Conservation (phyloP, 192 early-diverging fungal species). For the Coemansia aciculifera region DNA sequence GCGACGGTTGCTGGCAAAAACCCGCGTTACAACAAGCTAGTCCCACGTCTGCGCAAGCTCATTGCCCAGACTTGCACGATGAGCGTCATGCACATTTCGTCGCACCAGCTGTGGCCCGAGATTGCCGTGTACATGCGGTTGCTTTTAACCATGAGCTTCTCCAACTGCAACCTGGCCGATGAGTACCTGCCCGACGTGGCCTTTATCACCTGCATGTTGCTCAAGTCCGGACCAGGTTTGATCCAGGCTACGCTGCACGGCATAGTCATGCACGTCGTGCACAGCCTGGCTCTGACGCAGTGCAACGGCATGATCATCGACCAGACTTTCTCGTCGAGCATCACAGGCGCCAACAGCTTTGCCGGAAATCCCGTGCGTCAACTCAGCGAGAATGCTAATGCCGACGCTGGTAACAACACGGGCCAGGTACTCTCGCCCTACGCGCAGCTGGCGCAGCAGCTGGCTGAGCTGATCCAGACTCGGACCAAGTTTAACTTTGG, state of each 20-base stretch:
- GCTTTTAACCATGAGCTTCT: constrained; percentile 87
- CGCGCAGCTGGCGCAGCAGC: constrained; percentile 60
- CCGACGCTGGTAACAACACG: constrained; percentile 92
- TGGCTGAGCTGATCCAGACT: constrained; percentile 51
- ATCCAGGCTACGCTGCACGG: constrained; percentile 90
- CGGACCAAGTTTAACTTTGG: constrained; percentile 54
- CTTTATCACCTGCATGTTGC: constrained; percentile 79
- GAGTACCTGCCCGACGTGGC: constrained; percentile 85
- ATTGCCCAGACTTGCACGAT: constrained; percentile 78
- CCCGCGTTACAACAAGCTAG: constrained; percentile 76
- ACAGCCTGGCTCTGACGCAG: constrained; percentile 75
- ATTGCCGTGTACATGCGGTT: constrained; percentile 88
- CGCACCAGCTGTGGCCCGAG: constrained; percentile 89
- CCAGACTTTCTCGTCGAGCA: constrained; percentile 88
- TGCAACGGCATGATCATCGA: constrained; percentile 80
- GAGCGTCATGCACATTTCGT: constrained; percentile 68
- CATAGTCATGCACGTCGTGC: constrained; percentile 90
- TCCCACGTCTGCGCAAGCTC: constrained; percentile 77
- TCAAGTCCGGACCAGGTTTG: constrained; percentile 80
- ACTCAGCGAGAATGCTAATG: constrained; percentile 89
- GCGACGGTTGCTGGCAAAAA: constrained; percentile 78
- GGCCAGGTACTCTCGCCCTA: constrained; percentile 67
- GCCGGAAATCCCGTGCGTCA: constrained; percentile 67
- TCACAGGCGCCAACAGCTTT: constrained; percentile 62
- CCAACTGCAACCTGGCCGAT: constrained; percentile 71